Evolutionary conservation across 202 grass and related monocot species (phyloP).

Genomic region (Zizania palustris): DNA sequence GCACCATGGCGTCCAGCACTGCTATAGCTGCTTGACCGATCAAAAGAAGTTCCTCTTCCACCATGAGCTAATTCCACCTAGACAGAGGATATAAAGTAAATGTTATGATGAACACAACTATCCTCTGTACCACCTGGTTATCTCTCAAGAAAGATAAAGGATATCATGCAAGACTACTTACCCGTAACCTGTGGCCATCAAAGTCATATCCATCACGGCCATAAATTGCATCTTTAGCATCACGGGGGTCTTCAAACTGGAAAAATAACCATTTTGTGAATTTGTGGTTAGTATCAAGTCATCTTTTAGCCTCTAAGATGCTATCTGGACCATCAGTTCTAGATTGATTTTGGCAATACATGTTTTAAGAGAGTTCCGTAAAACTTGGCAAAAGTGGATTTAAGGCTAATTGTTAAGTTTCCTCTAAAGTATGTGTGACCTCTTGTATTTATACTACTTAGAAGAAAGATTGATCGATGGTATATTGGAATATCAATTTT

Average conservation of each 20-base stretch:
- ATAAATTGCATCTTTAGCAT: constrained; percentile 96
- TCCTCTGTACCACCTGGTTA: neutral
- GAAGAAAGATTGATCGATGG: neutral
- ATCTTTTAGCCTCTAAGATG: neutral
- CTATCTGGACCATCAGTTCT: neutral
- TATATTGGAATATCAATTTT: neutral
- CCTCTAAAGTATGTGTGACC: neutral
- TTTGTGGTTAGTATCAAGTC: constrained; percentile 2
- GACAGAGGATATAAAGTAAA: neutral
- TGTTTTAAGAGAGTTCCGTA: neutral
- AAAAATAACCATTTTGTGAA: constrained; percentile 30
- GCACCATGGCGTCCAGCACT: constrained; percentile 58
- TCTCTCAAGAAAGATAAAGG: constrained; percentile 22
- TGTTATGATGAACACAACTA: neutral
- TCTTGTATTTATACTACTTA: neutral
- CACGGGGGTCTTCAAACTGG: constrained; percentile 80
- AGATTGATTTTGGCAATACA: neutral
- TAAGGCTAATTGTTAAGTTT: neutral
- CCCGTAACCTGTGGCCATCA: constrained; percentile 72
- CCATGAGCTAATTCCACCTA: constrained; percentile 96
- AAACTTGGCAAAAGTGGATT: constrained; percentile 18
- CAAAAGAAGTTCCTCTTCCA: constrained; percentile 68
- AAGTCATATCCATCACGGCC: constrained; percentile 93
- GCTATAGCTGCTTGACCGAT: constrained; percentile 63
- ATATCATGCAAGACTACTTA: constrained; percentile 38